Conservation (phyloP, 148 eudicot genomes). For the Nyssa sinensis region DNA sequence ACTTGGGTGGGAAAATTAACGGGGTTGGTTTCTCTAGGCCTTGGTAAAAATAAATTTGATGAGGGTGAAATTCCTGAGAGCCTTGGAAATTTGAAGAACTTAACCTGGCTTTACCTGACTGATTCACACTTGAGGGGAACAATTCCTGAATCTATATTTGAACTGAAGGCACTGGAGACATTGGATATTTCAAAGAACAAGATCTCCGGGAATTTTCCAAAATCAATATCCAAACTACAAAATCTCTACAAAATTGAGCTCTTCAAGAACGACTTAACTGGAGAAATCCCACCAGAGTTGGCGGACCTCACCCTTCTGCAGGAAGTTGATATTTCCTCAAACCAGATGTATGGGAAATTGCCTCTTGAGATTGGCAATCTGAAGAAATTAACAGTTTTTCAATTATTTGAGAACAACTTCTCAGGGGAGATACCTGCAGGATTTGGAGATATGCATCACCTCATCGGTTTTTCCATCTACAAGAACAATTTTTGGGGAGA, state of each 20-base stretch:
- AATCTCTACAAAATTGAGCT: constrained; percentile 75
- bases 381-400: constrained; percentile 69
- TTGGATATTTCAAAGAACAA: constrained; percentile 65
- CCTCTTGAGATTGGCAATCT: constrained; percentile 65
- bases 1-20: constrained; percentile 66
- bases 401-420: constrained; percentile 57
- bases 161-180: constrained; percentile 45
- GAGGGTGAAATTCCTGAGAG: constrained; percentile 66
- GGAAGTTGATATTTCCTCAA: constrained; percentile 78
- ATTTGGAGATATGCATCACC: constrained; percentile 63
- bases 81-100: constrained; percentile 67
- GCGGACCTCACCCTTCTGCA: constrained; percentile 55
- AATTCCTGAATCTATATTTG: constrained; percentile 77
- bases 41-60: constrained; percentile 51
- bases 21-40: constrained; percentile 47
- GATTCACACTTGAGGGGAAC: constrained; percentile 49
- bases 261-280: constrained; percentile 65
- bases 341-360: constrained; percentile 67
- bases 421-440: constrained; percentile 75
- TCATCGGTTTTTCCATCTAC: constrained; percentile 57
- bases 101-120: constrained; percentile 54
- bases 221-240: constrained; percentile 42
- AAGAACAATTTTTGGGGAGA: constrained; percentile 66
- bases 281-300: constrained; percentile 63
- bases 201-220: constrained; percentile 60